Base-by-base conservation (phyloP, 139 green algal species). In the Tetradesmus lagerheimii region DNA sequence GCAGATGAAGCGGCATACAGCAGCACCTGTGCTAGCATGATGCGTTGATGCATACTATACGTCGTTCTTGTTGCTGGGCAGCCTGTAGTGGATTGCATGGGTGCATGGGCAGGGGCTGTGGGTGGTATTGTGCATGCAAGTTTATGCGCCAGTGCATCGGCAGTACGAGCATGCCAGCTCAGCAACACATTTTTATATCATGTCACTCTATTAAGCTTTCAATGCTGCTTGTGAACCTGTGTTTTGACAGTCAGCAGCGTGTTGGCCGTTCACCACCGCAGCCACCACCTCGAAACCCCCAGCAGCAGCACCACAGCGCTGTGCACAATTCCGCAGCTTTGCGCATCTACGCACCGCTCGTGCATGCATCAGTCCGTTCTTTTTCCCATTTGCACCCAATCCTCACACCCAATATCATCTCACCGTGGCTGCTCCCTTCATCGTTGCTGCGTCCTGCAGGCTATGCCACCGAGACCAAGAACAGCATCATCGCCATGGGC, bases 401-500 rank as follows among this genome's bases (percentile, higher is more conserved):
- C 45, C 14, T 57, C 45, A 57, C 11, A 57, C 45, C 45, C 14
- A 9, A 9, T 57, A 57, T 9, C 45, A 57, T 57, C 45, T 81
- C n/a, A 81, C 75, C 20, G 23, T 34, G 15, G 38, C 38, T 83
- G 25, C 23, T 64, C 1, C 80, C 25, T 5, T 35, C 29, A 20
- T 84, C 9, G 0, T 4, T 35, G 27, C 78, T 18, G 0, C 18
- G 11, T 45, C 29, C 29, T 62, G 47, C 96, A 99, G 97, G 97
- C 43, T 99, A 99, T 93, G 95, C 97, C 23, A 92, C 93, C 71
- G 95, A 98, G 90, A 95, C 94, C 89, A 98, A 99, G 93, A 97
- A 93, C 93, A 96, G 92, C 92, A 99, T 99, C 88, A 98, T 99
- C 62, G 94, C 96, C 79, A 98, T 99, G 67, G 98, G 98, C 11